Base-by-base conservation (phyloP, 2,329 filamentous ascomycete species). In the Aspergillus pseudotamarii region DNA sequence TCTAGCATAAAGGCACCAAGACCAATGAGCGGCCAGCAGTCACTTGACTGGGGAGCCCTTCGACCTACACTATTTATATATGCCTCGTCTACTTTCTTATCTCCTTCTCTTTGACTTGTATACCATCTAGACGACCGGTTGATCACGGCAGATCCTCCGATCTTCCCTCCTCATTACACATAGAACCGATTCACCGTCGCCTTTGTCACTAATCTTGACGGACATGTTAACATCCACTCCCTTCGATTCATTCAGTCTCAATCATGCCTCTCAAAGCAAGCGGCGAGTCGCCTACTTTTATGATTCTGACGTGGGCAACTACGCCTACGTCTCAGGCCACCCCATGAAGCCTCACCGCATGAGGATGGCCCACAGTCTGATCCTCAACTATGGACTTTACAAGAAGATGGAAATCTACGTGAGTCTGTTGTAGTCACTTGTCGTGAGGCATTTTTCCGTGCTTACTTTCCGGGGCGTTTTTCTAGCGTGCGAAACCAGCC, bases 281-380 rank as follows among this genome's bases (percentile, higher is more conserved):
- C 96, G 95, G 81, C 93, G 94, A 75, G 92, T 98, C 62, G 94
- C 94, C 60, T 98, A 98, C 82, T 98, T 98, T 79, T 98, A 98
- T 85, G 94, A 98, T 76, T 96, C 92, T 3, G 94, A 98, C 80
- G 95, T 98, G 75, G 94, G 94, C 68, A 98, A 98, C 80, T 98
- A 97, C 83, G 94, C 94, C 77, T 98, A 98, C 75, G 93, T 96
- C 62, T 84, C 86, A 12, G 86, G 85, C n/a, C 87, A 88, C 78
- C 86, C 88, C 32, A 89, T 89, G 87, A 89, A 89, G 76, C 86
- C 87, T 43, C 86, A 87, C 73, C 82, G 88, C 67, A 90, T 91
- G 79, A 83, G 89, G 69, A 88, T 91, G 84, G 87, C 84, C 53
- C 84, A 86, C 72, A 85, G 82, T 67, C 77, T 91, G 73, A 88